Conservation (phyloP, 2,329 filamentous ascomycete genomes). For the Paracoccidioides lutzii region DNA sequence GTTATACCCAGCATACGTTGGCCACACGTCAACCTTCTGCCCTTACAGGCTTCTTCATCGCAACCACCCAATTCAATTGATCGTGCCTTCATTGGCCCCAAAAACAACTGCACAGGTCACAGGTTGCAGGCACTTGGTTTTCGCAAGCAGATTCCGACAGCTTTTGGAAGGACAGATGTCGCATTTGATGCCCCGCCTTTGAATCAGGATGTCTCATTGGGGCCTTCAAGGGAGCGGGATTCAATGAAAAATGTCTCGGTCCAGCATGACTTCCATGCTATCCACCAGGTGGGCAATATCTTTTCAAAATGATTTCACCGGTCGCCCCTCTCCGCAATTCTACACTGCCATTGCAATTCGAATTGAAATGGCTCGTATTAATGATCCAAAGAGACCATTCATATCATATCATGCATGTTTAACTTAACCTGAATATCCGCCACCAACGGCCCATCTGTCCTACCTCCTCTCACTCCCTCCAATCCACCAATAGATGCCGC, state of each 20-base stretch:
- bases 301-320: conserved; percentile 20
- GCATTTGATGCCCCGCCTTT: conserved; percentile 35
- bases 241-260: conserved; percentile 40
- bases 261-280: conserved; percentile 43
- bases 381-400: not conserved
- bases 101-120: conserved; percentile 35
- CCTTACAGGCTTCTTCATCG: conserved; percentile 41
- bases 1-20: conserved; percentile 48
- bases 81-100: conserved; percentile 29
- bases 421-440: conserved; percentile 52
- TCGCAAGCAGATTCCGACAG: conserved; percentile 38
- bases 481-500: conserved; percentile 47
- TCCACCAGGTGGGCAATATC: conserved; percentile 55
- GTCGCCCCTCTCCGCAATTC: too few relatives aligned
- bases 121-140: conserved; percentile 24
- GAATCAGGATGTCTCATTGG: conserved; percentile 54
- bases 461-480: conserved; percentile 55
- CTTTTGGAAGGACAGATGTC: conserved; percentile 24
- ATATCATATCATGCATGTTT: not conserved
- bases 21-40: conserved; percentile 45
- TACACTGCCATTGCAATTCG: too few relatives aligned
- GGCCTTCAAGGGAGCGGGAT: conserved; percentile 45
- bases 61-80: conserved; percentile 38
- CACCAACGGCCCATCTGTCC: conserved; percentile 40
- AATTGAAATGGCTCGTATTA: not conserved